A percentile compares a stretch with the other conserved stretches of the same genome.
phyloP scores from a whole-genome alignment of 306 rosid species.

The Sicyos baderoa region DNA sequence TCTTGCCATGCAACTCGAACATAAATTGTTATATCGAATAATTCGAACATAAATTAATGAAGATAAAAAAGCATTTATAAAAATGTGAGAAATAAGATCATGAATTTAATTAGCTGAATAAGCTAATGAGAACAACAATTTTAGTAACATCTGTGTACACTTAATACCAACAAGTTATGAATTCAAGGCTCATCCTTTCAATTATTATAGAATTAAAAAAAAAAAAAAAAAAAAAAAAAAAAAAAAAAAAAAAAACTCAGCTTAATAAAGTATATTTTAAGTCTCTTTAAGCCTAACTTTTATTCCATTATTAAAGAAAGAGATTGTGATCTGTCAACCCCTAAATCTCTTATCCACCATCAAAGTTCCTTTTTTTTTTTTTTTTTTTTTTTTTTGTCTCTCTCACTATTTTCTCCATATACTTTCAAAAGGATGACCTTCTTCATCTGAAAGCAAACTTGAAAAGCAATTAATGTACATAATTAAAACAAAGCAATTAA shows the following conservation, averaged over 20 bases:
- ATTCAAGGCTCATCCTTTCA: no score
- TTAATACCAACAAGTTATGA: not conserved
- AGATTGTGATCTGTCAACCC: not conserved
- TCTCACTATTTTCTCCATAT: not conserved
- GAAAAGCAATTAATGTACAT: not conserved
- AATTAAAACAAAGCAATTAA: not conserved
- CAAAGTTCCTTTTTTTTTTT: not conserved
- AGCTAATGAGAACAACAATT: no score
- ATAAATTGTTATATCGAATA: not conserved
- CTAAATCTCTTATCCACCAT: not conserved
- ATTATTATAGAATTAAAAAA: no score
- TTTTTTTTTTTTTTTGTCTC: no score
- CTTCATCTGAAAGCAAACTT: constrained; percentile 9
- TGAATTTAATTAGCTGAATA: not conserved
- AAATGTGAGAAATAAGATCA: not conserved
- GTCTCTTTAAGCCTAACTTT: not conserved
- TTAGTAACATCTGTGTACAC: no score
- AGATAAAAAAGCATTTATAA: no score
- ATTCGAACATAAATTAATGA: not conserved
- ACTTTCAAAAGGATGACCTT: not conserved
- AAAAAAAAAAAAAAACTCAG: no score
- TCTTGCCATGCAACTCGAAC: no score
- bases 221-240: no score
- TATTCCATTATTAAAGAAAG: not conserved
- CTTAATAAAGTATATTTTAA: no score